Evolutionary conservation across 2,329 filamentous ascomycete species (phyloP), one percentile per base, ranked within the genome.

Genomic region (Cytospora leucostoma): DNA sequence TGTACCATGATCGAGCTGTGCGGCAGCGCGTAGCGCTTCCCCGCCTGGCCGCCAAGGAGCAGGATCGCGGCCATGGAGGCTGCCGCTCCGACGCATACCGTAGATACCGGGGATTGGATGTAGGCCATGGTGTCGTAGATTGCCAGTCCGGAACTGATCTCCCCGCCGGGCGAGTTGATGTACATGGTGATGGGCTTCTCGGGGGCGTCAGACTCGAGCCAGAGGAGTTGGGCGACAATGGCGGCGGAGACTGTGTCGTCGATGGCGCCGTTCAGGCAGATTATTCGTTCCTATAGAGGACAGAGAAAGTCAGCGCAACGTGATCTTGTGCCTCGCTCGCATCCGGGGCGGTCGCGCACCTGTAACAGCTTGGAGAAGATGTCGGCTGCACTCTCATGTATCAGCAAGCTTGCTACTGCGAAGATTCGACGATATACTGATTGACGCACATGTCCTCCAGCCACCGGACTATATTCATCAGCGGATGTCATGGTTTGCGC

Each of bases 91-190:
- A 99, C 86, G 72, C 95, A 98, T 35, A 99, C 95, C 0, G 95
- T 99, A 51, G 90, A 94, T 0, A 99, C 93, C 1, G 94, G 92
- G 3, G 91, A 91, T 65, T 89, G 88, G 74, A 99, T 98, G 76
- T 99, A 99, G 70, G 90, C 88, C 94, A 99, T 98, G 13, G 95
- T 99, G 75, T 99, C 95, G 82, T 99, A 99, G 72, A 99, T 98
- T 33, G 95, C 93, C 65, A 90, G 82, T 17, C 88, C 87, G 1
- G 95, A 94, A 66, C 90, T 94, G 49, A 99, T 93, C 50, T 91
- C 94, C 62, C 95, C 95, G 56, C 95, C 95, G 0, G 94, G 94
- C 0, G 92, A 96, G 79, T 99, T 97, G 76, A 99, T 99, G 77
- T 99, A 99, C 75, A 99, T 91, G 59, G 91, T 95, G 68, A 99